Evolutionary conservation across 768 basidiomycete species (phyloP).

Genomic region (Cystobasidium tubakii): DNA sequence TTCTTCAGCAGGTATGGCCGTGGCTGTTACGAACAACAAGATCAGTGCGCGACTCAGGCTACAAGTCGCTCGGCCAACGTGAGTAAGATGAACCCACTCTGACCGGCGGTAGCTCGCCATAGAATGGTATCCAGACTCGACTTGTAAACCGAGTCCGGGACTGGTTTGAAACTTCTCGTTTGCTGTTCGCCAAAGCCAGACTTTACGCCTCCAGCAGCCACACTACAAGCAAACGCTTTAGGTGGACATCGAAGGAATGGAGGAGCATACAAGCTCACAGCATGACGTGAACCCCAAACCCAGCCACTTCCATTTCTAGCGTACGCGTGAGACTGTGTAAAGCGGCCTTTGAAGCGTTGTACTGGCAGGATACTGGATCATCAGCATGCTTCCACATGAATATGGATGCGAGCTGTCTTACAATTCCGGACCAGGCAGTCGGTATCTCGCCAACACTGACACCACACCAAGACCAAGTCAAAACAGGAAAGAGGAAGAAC

Average conservation of each 20-base stretch:
- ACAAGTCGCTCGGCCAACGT: too few relatives aligned
- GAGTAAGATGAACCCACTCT: conserved; percentile 16
- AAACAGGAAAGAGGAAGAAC: not conserved
- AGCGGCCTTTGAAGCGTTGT: conserved; percentile 21
- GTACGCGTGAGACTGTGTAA: conserved; percentile 15
- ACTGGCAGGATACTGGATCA: not conserved
- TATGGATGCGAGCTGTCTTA: not conserved
- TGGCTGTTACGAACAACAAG: too few relatives aligned
- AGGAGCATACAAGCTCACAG: too few relatives aligned
- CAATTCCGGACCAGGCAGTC: conserved; percentile 8
- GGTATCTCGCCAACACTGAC: conserved; percentile 19
- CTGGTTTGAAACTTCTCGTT: conserved; percentile 1
- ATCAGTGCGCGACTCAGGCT: too few relatives aligned
- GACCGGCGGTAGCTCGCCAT: conserved; percentile 10
- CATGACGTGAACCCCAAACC: conserved; percentile 12
- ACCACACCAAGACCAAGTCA: too few relatives aligned
- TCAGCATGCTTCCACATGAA: not conserved
- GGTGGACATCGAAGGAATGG: too few relatives aligned
- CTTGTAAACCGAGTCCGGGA: not conserved
- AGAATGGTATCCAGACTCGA: not conserved
- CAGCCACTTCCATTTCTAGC: conserved; percentile 29
- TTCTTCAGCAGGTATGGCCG: conserved; percentile 9
- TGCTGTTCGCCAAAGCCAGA: conserved; percentile 14
- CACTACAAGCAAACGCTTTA: not conserved
- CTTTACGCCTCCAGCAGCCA: conserved; percentile 24